Percentiles rank a stretch among this genome's conserved stretches.
Conservation (phyloP, 176 grass and related monocot species). For the Elaeis guineensis region DNA sequence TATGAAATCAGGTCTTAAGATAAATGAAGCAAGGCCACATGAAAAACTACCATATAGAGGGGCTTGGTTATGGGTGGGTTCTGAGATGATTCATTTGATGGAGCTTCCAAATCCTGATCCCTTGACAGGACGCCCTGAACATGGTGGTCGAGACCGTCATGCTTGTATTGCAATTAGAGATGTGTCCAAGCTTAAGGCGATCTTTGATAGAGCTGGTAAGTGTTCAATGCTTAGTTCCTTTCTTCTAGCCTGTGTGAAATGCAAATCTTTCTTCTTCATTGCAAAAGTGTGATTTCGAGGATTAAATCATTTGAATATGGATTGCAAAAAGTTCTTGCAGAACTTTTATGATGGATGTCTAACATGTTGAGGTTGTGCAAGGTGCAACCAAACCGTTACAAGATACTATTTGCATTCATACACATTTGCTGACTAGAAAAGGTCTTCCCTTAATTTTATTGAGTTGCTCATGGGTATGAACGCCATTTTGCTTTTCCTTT, state of each 20-base stretch:
- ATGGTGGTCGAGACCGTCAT: slow-evolving; percentile 86
- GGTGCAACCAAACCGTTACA: no score
- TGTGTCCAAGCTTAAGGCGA: slow-evolving; percentile 76
- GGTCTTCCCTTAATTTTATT: no score
- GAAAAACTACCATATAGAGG: slow-evolving; percentile 93
- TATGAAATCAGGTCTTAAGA: slow-evolving; percentile 63
- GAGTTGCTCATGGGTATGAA: no score
- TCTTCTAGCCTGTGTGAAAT: not conserved
- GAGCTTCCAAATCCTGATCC: slow-evolving; percentile 88
- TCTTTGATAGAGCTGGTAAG: slow-evolving; percentile 83
- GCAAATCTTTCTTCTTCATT: not conserved
- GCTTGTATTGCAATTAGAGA: slow-evolving; percentile 84
- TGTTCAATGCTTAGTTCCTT: not conserved
- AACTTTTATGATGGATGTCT: no score
- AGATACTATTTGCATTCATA: no score
- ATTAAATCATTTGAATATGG: no score
- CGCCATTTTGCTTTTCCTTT: no score
- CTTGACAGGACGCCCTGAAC: slow-evolving; percentile 80
- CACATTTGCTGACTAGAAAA: no score
- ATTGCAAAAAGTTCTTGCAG: no score
- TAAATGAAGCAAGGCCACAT: slow-evolving; percentile 74
- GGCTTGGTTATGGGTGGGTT: slow-evolving; percentile 87
- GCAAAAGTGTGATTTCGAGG: no score
- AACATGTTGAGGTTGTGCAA: no score
- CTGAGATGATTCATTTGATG: slow-evolving; percentile 90